Evolutionary conservation across 1,139 yeast genomes (phyloP).

Genomic region (Saccharomyces hybrid): DNA sequence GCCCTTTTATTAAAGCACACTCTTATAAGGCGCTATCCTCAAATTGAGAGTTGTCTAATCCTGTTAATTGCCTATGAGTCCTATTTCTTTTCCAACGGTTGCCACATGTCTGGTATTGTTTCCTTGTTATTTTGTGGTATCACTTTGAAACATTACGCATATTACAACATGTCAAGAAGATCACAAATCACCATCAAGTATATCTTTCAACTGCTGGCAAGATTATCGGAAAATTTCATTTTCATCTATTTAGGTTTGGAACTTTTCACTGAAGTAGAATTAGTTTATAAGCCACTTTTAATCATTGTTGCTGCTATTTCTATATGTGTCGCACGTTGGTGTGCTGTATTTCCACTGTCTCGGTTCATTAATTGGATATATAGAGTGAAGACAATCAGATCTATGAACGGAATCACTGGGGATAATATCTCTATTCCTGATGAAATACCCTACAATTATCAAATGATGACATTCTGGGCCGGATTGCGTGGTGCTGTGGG

Average conservation of each 20-base stretch:
- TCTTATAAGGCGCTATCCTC: conserved; percentile 87
- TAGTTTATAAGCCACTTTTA: conserved; percentile 86
- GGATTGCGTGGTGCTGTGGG: conserved; percentile 99
- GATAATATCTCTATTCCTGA: conserved; percentile 54
- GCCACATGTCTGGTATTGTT: conserved; percentile 98
- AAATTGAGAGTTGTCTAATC: conserved; percentile 90
- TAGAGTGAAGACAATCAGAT: conserved; percentile 42
- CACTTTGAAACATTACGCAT: conserved; percentile 93
- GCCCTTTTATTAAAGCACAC: conserved; percentile 89
- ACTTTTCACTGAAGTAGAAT: conserved; percentile 88
- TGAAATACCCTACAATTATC: conserved; percentile 91
- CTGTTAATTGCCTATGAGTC: conserved; percentile 89
- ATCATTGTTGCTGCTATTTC: conserved; percentile 85
- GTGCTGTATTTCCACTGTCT: conserved; percentile 92
- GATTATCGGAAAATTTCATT: conserved; percentile 91
- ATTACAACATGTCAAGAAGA: conserved; percentile 92
- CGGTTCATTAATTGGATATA: conserved; percentile 73
- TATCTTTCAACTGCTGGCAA: conserved; percentile 87
- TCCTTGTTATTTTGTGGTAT: conserved; percentile 92
- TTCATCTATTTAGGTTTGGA: conserved; percentile 92
- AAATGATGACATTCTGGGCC: conserved; percentile 99
- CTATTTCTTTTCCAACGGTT: conserved; percentile 94
- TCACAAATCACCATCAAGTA: conserved; percentile 95
- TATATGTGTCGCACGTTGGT: conserved; percentile 94
- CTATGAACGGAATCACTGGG: conserved; percentile 25